Evolutionary conservation across 2,329 filamentous ascomycete genomes (phyloP), one percentile per base, ranked within the genome.

Genomic region (Claviceps quebecensis): DNA sequence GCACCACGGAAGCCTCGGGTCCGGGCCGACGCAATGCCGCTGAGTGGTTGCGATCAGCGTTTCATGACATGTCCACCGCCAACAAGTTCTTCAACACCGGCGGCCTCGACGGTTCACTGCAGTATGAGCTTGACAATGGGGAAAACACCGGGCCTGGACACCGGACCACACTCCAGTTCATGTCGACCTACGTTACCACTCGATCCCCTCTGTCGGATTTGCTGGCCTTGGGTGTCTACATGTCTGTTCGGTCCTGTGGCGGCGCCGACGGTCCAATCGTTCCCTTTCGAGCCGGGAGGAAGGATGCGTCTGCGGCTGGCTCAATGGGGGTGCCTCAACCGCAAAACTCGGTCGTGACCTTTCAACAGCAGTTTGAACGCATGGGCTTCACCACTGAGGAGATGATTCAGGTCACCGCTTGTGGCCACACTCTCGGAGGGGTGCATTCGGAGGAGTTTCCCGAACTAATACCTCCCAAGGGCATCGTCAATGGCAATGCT

Each of bases 371-470:
- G 59, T 83, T 82, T 57, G 52, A 64, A 5, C 71, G 78, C 48
- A 76, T 80, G 69, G 79, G 79, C 5, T 81, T 81, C 63, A 72
- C 63, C 48, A 61, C 61, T 11, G 61, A 68, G 16, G 76, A 82
- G 56, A 82, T 81, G 77, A 80, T 83, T 43, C 72, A 77, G 58
- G 66, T 79, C 23, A 73, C 72, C 1, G 78, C 78, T 9, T 83
- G 80, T 59, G 80, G 80, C 2, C 80, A 83, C 60, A 76, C 76
- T 0, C 61, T 83, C 22, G 80, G 80, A 22, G 75, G 78, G 16
- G 78, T 82, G 7, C 79, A 83, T 62, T 66, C 67, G 26, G 59
- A 60, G 9, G 69, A 79, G 55, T 79, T 79, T 54, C 73, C 76
- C 0, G 65, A 72, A 8, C 72, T 82, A 43, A 72, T 79, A 1